Conservation (phyloP, 257 asterid species). For the Solanum habrochaites region DNA sequence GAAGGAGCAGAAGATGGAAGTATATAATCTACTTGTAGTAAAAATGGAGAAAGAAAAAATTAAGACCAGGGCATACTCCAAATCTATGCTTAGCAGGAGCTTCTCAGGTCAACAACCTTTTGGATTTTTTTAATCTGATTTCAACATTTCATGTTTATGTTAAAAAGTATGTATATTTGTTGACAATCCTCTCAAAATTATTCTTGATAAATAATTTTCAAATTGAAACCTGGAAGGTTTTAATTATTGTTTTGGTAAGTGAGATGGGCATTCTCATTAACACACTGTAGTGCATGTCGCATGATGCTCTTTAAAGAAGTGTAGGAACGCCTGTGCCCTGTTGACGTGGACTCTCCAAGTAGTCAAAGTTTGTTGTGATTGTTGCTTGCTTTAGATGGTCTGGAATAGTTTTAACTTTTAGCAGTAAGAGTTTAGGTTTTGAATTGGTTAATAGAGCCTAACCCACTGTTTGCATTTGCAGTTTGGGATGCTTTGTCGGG, state of each 20-base stretch:
- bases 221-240: background rate
- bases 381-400: background rate
- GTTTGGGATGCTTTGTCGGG: background rate
- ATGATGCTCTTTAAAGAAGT: background rate
- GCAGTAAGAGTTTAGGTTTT: background rate
- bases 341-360: background rate
- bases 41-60: background rate
- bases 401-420: background rate
- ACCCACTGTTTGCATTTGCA: background rate
- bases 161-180: background rate
- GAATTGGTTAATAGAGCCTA: background rate
- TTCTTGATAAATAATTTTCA: background rate
- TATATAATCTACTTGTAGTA: background rate
- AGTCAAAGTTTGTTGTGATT: background rate
- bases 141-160: background rate
- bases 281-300: background rate
- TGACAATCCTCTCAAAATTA: background rate
- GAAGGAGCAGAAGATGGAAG: background rate
- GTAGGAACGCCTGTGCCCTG: background rate
- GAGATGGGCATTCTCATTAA: background rate
- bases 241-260: background rate
- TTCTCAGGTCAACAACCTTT: background rate
- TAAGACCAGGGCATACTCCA: background rate
- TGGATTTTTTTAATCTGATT: background rate
- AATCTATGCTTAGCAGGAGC: background rate